Conservation (phyloP, 345 rosid species). For the Citrus hindsii region DNA sequence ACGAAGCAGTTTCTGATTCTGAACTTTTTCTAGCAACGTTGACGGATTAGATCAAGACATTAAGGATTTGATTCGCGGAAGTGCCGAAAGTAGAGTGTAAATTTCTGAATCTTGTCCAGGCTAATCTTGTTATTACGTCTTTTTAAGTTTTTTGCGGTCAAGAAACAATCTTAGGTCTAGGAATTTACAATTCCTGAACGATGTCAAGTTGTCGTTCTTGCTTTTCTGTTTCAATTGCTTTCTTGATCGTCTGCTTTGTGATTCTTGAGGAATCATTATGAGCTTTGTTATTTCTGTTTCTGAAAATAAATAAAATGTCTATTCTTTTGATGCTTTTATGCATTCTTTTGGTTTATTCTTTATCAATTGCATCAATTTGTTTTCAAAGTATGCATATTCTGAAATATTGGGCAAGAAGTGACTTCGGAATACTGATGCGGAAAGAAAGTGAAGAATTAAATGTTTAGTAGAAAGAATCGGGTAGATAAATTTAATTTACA, state of each 20-base stretch:
- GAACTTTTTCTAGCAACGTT: neutral
- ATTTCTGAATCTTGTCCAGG: neutral
- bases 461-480: too few species aligned
- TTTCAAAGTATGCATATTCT: neutral
- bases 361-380: neutral
- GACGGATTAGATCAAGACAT: neutral
- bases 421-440: too few species aligned
- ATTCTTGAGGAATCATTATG: neutral
- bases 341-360: neutral
- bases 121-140: neutral
- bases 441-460: too few species aligned
- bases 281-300: neutral
- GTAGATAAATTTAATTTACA: too few species aligned
- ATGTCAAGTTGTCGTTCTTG: neutral
- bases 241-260: neutral
- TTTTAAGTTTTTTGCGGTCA: neutral
- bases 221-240: neutral
- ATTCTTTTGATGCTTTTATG: neutral
- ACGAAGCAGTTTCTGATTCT: neutral
- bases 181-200: neutral
- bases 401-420: neutral
- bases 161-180: neutral
- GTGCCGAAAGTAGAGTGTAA: neutral
- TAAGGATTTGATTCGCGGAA: neutral
- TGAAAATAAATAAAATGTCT: neutral